Conservation (phyloP, 805 yeast species). For the Lipomyces mesembrius region DNA sequence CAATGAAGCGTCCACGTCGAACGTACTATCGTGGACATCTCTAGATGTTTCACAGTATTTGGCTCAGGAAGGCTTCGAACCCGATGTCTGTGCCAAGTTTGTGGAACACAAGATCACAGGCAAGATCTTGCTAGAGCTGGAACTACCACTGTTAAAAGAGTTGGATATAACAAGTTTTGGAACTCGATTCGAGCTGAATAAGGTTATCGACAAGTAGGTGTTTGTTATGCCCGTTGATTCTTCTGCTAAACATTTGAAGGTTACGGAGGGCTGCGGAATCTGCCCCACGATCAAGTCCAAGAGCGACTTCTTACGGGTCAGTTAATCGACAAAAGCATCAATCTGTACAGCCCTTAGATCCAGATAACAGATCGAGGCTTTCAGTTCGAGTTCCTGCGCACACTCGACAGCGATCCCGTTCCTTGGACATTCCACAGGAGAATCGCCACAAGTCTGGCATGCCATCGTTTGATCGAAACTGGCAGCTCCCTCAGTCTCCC, state of each 20-base stretch:
- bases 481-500: constrained; percentile 34
- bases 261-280: constrained; percentile 15
- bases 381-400: constrained; percentile 21
- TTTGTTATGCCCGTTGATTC: neutral
- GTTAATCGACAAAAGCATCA: constrained; percentile 15
- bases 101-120: constrained; percentile 90
- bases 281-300: constrained; percentile 1
- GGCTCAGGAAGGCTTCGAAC: constrained; percentile 71
- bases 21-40: constrained; percentile 70
- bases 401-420: constrained; percentile 32
- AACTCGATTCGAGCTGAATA: constrained; percentile 87
- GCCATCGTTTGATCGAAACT: constrained; percentile 31
- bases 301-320: constrained; percentile 6
- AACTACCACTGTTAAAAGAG: constrained; percentile 84
- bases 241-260: neutral
- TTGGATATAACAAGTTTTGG: constrained; percentile 92
- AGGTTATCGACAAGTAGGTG: constrained; percentile 71
- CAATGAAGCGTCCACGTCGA: constrained; percentile 15
- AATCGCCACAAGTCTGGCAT: constrained; percentile 14
- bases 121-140: constrained; percentile 79
- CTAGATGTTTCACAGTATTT: constrained; percentile 83
- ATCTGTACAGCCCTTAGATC: constrained; percentile 26
- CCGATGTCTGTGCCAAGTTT: constrained; percentile 75
- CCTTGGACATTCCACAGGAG: constrained; percentile 25
- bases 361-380: constrained; percentile 19